Percentiles rank a stretch among this genome's conserved stretches.
Conservation (phyloP, 345 rosid species). For the Cardiospermum halicacabum region DNA sequence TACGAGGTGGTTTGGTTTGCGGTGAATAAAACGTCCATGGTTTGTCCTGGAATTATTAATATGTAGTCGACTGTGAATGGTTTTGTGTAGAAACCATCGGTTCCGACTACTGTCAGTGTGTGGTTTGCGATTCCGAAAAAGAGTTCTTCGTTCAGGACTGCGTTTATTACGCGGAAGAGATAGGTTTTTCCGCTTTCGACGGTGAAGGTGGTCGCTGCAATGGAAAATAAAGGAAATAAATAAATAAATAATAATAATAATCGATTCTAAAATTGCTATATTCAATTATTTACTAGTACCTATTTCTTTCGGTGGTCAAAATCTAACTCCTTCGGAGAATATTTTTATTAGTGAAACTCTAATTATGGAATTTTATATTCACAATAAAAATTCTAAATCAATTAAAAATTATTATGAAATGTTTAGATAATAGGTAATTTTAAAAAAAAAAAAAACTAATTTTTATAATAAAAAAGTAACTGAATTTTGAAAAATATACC, state of each 20-base stretch:
- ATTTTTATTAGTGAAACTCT: too few species aligned
- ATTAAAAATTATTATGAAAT: too few species aligned
- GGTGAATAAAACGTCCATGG: constrained; percentile 39
- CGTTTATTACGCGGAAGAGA: constrained; percentile 26
- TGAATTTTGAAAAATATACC: too few species aligned
- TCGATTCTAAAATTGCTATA: too few species aligned
- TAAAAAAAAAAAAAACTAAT: too few species aligned
- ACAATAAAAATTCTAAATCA: too few species aligned
- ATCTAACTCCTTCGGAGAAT: too few species aligned
- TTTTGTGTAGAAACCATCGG: constrained; percentile 29
- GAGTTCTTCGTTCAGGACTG: constrained; percentile 29
- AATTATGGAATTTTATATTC: too few species aligned
- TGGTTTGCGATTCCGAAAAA: constrained; percentile 33
- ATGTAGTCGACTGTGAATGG: constrained; percentile 16
- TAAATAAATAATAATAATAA: background rate
- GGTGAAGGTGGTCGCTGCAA: background rate
- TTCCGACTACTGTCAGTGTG: constrained; percentile 26
- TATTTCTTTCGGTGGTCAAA: too few species aligned
- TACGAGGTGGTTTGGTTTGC: constrained; percentile 25
- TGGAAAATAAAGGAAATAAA: background rate
- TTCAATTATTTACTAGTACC: too few species aligned
- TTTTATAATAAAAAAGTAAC: too few species aligned
- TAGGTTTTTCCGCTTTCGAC: constrained; percentile 24
- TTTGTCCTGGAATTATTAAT: constrained; percentile 44
- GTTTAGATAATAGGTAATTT: too few species aligned